Base-by-base conservation (phyloP, 139 green algal genomes). In the Coccomyxa sp. region DNA sequence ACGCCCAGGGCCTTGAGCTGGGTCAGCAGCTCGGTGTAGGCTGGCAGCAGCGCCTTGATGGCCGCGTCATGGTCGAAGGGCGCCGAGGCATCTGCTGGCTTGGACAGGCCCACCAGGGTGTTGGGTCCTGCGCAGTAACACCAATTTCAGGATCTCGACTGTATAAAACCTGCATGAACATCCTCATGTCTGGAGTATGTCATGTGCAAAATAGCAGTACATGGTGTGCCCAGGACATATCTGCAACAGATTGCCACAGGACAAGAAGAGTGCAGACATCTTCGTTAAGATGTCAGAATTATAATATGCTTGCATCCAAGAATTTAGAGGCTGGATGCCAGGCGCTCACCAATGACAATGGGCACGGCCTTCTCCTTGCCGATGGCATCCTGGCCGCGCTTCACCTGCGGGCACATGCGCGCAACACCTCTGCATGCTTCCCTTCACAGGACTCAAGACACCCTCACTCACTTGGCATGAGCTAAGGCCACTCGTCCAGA, bases 331-430 rank as follows among this genome's bases (percentile, higher is more conserved):
- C 63, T 71, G 63, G 1, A 15, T 71, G 63, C 71, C 71, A 38
- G 71, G 27, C 13, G 58, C 88, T 74, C 58, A 94, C 92, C 92
- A 13, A 98, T 84, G 4, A 98, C 32, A 21, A 97, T 94, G 45
- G 95, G 95, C 58, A 98, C 87, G 0, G 95, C 94, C 28, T 80
- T 60, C 1, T 89, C 87, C 45, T 83, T 86, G 63, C 95, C 93
- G 58, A 97, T 76, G 16, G 80, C 82, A 13, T 80, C 84, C 85
- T 97, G 94, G 25, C 90, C 91, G 1, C 91, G 88, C 63, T 87
- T 82, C 30, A 94, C 89, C 84, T 87, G 80, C 66, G 23, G 66
- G 4, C 66, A 74, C 38, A 51, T 51, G 38, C 7, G 38, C 38
- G 38, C 38, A 51, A 51, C 38, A 51, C 38, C 38, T 51, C 7